phyloP scores from a whole-genome alignment of 257 asterid genomes.

The Agastache rugosa region DNA sequence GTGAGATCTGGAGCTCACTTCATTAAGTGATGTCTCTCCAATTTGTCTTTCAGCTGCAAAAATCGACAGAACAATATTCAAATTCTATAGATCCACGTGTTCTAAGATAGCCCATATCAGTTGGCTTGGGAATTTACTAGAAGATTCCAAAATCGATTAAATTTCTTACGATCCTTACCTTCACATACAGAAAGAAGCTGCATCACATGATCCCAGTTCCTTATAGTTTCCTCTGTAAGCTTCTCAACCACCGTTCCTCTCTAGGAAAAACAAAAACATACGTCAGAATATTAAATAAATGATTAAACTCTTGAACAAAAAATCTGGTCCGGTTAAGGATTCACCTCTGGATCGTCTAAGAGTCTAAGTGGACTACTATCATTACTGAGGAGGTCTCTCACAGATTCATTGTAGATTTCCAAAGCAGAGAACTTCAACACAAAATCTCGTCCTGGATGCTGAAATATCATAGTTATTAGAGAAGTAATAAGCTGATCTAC shows the following conservation, averaged over 20 bases:
- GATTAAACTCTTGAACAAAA: not conserved
- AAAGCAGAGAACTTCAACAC: conserved; percentile 85
- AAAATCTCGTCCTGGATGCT: conserved; percentile 83
- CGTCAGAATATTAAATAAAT: conserved; percentile 25
- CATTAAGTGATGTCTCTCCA: conserved; percentile 92
- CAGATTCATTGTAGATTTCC: conserved; percentile 97
- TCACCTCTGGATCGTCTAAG: conserved; percentile 96
- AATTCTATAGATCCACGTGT: not conserved
- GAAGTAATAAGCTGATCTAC: conserved; percentile 11
- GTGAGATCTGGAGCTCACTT: conserved; percentile 96
- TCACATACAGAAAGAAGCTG: conserved; percentile 84
- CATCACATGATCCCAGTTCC: conserved; percentile 80
- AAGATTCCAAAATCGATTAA: not conserved
- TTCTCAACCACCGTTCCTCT: conserved; percentile 92
- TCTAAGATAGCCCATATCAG: not conserved
- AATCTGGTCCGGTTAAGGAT: not conserved
- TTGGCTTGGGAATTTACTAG: not conserved
- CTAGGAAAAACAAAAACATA: conserved; percentile 40
- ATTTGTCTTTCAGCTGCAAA: conserved; percentile 90
- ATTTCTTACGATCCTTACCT: conserved; percentile 50
- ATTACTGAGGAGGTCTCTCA: conserved; percentile 80
- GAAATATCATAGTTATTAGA: conserved; percentile 34
- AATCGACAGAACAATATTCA: conserved; percentile 9
- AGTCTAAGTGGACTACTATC: conserved; percentile 81
- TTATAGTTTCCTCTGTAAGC: conserved; percentile 80